phyloP scores from a whole-genome alignment of 306 rosid species.

The Lathyrus sativus region DNA sequence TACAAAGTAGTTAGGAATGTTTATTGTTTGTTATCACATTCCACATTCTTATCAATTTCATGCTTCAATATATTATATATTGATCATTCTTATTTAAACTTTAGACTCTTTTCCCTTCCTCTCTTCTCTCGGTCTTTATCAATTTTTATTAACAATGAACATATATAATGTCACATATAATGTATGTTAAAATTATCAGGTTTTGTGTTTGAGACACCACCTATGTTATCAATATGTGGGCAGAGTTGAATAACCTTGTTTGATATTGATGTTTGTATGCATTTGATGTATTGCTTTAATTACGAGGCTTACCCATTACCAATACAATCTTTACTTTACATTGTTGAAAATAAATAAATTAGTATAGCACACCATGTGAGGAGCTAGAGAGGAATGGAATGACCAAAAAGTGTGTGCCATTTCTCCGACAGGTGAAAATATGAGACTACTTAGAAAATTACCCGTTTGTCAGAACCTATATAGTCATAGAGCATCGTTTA shows the following conservation, averaged over 20 bases:
- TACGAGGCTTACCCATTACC: background rate
- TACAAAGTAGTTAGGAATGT: no score
- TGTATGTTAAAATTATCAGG: no score
- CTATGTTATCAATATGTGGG: background rate
- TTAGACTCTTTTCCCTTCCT: no score
- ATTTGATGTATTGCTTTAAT: background rate
- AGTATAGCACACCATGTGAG: constrained; percentile 1
- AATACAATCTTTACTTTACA: background rate
- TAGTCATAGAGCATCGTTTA: background rate
- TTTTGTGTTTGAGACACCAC: no score
- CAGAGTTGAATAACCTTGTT: background rate
- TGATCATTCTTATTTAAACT: no score
- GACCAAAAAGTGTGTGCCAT: constrained; percentile 33
- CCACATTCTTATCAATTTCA: no score
- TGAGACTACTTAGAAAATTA: constrained; percentile 35
- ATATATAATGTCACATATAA: no score
- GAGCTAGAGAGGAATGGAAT: background rate
- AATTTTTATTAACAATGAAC: no score
- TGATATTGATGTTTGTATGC: constrained; percentile 1
- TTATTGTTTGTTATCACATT: no score
- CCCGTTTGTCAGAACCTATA: constrained; percentile 24
- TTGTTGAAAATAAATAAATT: background rate
- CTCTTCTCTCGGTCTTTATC: no score
- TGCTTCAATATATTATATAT: no score
- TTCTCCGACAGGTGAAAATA: constrained; percentile 36